A percentile compares a stretch with the other conserved stretches of the same genome.
Evolutionary conservation across 2,329 filamentous ascomycete genomes (phyloP).

Genomic region (Magnaporthiopsis incrustans): DNA sequence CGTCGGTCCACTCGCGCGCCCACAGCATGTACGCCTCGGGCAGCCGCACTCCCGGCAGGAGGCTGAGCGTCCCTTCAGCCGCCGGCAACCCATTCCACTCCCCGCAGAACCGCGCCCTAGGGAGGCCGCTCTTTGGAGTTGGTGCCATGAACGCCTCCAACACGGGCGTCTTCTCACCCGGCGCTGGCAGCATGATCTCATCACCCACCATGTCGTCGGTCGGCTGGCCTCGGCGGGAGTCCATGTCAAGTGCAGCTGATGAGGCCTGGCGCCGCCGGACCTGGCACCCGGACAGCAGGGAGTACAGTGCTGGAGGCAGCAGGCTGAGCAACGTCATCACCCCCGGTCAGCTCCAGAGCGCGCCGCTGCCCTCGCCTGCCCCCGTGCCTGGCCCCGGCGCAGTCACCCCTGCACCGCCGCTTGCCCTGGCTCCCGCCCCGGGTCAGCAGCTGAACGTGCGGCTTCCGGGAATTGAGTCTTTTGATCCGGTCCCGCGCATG

Average conservation of each 20-base stretch:
- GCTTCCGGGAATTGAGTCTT: slow-evolving; percentile 86
- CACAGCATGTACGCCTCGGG: slow-evolving; percentile 63
- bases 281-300: slow-evolving; percentile 77
- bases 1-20: slow-evolving; percentile 58
- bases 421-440: slow-evolving; percentile 31
- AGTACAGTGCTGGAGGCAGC: slow-evolving; percentile 58
- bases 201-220: slow-evolving; percentile 54
- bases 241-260: slow-evolving; percentile 53
- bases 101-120: slow-evolving; percentile 46
- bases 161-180: slow-evolving; percentile 43
- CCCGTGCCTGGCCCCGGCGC: slow-evolving; percentile 16
- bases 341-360: slow-evolving; percentile 51
- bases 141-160: slow-evolving; percentile 48
- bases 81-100: slow-evolving; percentile 66
- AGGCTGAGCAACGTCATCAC: slow-evolving; percentile 69
- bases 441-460: slow-evolving; percentile 54
- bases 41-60: slow-evolving; percentile 59
- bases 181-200: slow-evolving; percentile 44
- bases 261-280: slow-evolving; percentile 77
- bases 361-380: slow-evolving; percentile 29
- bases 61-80: slow-evolving; percentile 70
- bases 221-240: slow-evolving; percentile 58
- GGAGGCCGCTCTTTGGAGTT: slow-evolving; percentile 46
- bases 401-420: slow-evolving; percentile 20
- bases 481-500: slow-evolving; percentile 58